These are phyloP conservation scores for Solanum commersonii DNA, from an alignment of 257 asterid species.

Conservation along the genomic window DNA sequence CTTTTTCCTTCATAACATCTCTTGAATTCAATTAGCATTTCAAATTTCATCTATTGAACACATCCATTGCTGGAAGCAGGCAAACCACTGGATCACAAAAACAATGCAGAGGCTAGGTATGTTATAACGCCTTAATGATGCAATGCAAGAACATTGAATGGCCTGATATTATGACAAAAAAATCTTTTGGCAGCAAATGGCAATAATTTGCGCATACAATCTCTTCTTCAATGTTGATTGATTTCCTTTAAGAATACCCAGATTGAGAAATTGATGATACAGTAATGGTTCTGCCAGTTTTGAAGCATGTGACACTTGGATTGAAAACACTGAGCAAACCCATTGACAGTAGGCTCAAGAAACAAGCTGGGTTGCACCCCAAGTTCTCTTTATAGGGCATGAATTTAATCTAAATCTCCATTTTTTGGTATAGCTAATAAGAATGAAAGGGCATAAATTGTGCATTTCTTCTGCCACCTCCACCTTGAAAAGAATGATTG, in stretches of 20 bases:
- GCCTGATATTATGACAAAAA: too few relatives aligned
- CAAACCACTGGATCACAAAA: constrained; percentile 81
- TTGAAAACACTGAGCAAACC: constrained; percentile 84
- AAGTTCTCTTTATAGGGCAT: constrained; percentile 19
- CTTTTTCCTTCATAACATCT: neutral
- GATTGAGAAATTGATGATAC: neutral
- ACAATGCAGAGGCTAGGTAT: constrained; percentile 55
- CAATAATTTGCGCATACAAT: too few relatives aligned
- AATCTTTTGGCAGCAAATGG: too few relatives aligned
- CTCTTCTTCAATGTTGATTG: neutral
- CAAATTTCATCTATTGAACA: neutral
- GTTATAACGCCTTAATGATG: too few relatives aligned
- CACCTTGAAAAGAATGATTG: neutral
- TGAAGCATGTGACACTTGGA: constrained; percentile 94
- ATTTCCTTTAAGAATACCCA: neutral
- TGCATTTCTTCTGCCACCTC: neutral
- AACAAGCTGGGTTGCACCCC: constrained; percentile 73
- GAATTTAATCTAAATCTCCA: neutral
- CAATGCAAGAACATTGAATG: too few relatives aligned
- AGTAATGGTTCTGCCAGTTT: constrained; percentile 60
- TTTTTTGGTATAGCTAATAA: neutral
- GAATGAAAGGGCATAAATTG: neutral
- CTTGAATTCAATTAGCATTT: neutral
- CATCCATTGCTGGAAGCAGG: constrained; percentile 32
- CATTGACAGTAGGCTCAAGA: constrained; percentile 69